phyloP scores from a whole-genome alignment of 805 yeast genomes.

The Wickerhamomyces sydowiorum region DNA sequence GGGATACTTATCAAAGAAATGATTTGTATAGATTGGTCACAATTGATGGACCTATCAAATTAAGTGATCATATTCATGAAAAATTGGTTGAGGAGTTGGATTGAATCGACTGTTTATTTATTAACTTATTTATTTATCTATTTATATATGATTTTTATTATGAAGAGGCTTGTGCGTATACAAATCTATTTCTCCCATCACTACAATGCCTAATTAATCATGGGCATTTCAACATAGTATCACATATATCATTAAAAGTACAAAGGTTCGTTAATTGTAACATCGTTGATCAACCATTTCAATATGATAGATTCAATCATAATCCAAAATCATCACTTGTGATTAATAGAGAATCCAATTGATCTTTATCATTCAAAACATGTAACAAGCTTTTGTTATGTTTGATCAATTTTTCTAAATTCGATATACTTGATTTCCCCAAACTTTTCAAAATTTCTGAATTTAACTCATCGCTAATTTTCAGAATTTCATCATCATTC shows the following conservation, averaged over 20 bases:
- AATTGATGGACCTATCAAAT: slow-evolving; percentile 41
- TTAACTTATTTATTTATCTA: background rate
- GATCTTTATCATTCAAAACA: slow-evolving; percentile 25
- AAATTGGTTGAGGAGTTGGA: slow-evolving; percentile 27
- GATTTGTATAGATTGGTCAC: slow-evolving; percentile 49
- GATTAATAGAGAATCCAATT: slow-evolving; percentile 30
- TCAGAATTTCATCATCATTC: slow-evolving; percentile 29
- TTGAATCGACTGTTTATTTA: background rate
- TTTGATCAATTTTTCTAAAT: slow-evolving; percentile 37
- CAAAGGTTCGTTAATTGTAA: too few relatives aligned
- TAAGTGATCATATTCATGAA: slow-evolving; percentile 46
- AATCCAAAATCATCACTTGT: slow-evolving; percentile 39
- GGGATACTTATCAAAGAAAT: slow-evolving; percentile 52
- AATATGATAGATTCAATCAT: background rate
- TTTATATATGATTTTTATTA: background rate
- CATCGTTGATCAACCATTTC: too few relatives aligned
- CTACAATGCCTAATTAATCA: too few relatives aligned
- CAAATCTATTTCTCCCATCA: too few relatives aligned
- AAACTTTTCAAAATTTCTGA: slow-evolving; percentile 35
- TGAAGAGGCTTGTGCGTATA: too few relatives aligned
- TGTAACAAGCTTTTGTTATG: slow-evolving; percentile 33
- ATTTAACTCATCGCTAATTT: slow-evolving; percentile 37
- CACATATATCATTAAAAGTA: background rate
- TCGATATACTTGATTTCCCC: slow-evolving; percentile 38
- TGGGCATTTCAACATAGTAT: background rate